A percentile compares a stretch with the other conserved stretches of the same genome.
phyloP scores from a whole-genome alignment of 495 filamentous ascomycete species.

The Daldinia bambusicola region DNA sequence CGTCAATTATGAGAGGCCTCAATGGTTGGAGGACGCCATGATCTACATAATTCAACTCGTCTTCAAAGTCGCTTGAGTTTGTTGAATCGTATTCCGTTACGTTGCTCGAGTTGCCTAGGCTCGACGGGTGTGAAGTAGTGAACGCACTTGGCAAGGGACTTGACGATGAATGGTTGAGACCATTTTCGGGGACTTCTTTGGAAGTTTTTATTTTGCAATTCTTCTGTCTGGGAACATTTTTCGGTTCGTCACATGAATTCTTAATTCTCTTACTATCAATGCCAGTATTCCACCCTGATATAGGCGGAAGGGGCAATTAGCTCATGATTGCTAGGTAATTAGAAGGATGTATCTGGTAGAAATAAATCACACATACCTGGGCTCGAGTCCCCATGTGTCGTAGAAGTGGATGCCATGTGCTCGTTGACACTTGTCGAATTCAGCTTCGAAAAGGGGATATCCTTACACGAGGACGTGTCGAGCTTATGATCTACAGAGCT shows the following conservation, averaged over 20 bases:
- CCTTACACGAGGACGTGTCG: not conserved
- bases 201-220: not conserved
- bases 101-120: not conserved
- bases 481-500: not conserved
- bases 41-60: not conserved
- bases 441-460: not conserved
- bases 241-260: not conserved
- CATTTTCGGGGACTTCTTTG: not conserved
- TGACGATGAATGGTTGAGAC: not conserved
- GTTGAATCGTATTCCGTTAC: not conserved
- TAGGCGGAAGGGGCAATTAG: not conserved
- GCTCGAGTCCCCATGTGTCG: not conserved
- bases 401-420: not conserved
- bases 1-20: not conserved
- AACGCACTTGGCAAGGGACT: not conserved
- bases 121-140: not conserved
- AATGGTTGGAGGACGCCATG: not conserved
- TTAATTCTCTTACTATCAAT: not conserved
- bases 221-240: not conserved
- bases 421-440: not conserved
- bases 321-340: not conserved
- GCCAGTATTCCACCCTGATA: not conserved
- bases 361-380: not conserved
- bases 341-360: not conserved
- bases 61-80: constrained; percentile 2